Percentiles rank a stretch among this genome's conserved stretches.
These are phyloP conservation scores for Pythium dissimile DNA, from an alignment of 352 stramenopile species.

Conservation along the genomic window DNA sequence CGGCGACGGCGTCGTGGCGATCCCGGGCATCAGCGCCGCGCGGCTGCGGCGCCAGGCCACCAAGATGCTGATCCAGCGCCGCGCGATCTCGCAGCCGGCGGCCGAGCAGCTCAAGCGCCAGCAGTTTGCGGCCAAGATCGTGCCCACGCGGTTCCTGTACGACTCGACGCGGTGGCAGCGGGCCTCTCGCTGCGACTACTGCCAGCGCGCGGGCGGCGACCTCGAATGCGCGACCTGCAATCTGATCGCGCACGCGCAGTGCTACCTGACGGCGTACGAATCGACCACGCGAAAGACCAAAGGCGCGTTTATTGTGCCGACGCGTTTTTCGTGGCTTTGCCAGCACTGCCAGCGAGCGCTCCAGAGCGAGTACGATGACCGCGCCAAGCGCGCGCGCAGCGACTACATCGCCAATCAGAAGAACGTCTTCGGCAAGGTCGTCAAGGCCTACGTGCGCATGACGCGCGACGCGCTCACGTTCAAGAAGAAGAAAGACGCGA, in stretches of 20 bases:
- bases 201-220: slow-evolving; percentile 50
- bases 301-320: slow-evolving; percentile 49
- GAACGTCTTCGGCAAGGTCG: slow-evolving; percentile 44
- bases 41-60: slow-evolving; percentile 19
- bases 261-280: slow-evolving; percentile 45
- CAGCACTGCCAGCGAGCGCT: slow-evolving; percentile 43
- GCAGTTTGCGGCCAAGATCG: slow-evolving; percentile 18
- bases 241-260: slow-evolving; percentile 56
- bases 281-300: slow-evolving; percentile 35
- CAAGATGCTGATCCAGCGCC: slow-evolving; percentile 18
- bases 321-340: slow-evolving; percentile 58
- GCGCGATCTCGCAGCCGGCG: background rate
- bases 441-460: slow-evolving; percentile 69
- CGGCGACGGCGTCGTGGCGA: slow-evolving; percentile 16
- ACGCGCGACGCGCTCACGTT: slow-evolving; percentile 52
- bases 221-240: slow-evolving; percentile 65
- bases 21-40: slow-evolving; percentile 15
- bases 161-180: slow-evolving; percentile 35
- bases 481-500: slow-evolving; percentile 51
- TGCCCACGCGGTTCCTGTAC: slow-evolving; percentile 53
- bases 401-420: slow-evolving; percentile 44
- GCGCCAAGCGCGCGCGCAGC: slow-evolving; percentile 32
- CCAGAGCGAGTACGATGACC: slow-evolving; percentile 55
- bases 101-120: slow-evolving; percentile 11
- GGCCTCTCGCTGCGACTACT: slow-evolving; percentile 60